phyloP scores from a whole-genome alignment of 1,139 yeast species.

The Nadsonia commutata region DNA sequence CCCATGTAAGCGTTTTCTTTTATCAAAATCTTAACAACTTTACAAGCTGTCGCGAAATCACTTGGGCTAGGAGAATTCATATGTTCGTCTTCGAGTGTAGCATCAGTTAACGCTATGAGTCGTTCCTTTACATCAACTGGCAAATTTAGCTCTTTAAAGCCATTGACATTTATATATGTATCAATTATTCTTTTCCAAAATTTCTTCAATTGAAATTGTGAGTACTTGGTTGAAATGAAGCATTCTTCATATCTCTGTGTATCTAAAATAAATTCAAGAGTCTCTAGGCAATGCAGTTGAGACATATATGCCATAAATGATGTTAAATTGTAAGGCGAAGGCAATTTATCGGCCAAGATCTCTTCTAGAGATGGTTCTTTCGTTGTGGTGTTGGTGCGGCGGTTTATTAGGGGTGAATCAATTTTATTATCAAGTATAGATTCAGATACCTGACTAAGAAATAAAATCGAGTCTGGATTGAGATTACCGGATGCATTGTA shows the following conservation, averaged over 20 bases:
- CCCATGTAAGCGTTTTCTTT: not conserved
- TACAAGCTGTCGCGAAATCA: not conserved
- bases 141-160: not conserved
- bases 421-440: not conserved
- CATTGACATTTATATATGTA: not conserved
- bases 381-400: not conserved
- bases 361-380: slow-evolving; percentile 16
- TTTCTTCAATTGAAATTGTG: not conserved
- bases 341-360: slow-evolving; percentile 14
- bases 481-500: not conserved
- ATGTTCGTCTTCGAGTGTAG: not conserved
- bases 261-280: slow-evolving; percentile 21
- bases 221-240: not conserved
- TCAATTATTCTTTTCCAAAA: not conserved
- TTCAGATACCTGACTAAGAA: too few species aligned
- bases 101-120: not conserved
- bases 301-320: slow-evolving; percentile 18
- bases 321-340: slow-evolving; percentile 17
- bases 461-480: not conserved
- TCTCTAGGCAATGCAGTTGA: slow-evolving; percentile 22
- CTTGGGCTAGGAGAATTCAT: not conserved
- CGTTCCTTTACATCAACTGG: not conserved
- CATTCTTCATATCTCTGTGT: slow-evolving; percentile 14
- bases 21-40: not conserved
- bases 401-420: not conserved